A percentile compares a stretch with the other conserved stretches of the same genome.
Conservation (phyloP, 441 rosid genomes). For the Aquilaria agallochum region DNA sequence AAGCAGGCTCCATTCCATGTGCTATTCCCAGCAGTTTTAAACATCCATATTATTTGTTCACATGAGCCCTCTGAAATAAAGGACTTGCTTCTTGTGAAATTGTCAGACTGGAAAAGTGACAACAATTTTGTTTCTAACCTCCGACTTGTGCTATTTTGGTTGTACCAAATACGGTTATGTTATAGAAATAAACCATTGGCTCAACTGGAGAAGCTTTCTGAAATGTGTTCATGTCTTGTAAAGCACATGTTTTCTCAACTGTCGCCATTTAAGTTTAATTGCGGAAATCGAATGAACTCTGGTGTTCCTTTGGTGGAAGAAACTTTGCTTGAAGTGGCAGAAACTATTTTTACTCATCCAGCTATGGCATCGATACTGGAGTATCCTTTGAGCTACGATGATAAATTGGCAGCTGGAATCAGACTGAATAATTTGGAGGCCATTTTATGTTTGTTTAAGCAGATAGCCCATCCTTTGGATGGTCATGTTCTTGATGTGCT, state of each 20-base stretch:
- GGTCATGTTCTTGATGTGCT: conserved; percentile 52
- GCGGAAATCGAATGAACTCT: conserved; percentile 19
- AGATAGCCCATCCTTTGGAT: conserved; percentile 53
- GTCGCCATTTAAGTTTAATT: conserved; percentile 29
- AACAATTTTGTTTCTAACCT: conserved; percentile 39
- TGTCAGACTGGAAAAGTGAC: conserved; percentile 41
- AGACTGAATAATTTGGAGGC: conserved; percentile 34
- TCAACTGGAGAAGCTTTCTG: conserved; percentile 49
- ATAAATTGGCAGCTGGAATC: conserved; percentile 27
- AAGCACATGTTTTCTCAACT: conserved; percentile 49
- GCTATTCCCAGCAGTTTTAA: conserved; percentile 55
- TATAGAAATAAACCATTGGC: conserved; percentile 37
- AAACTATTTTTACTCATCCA: conserved; percentile 66
- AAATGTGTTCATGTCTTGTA: conserved; percentile 55
- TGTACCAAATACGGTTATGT: conserved; percentile 49
- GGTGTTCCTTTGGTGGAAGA: conserved; percentile 27
- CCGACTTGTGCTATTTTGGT: conserved; percentile 70
- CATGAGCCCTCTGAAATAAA: conserved; percentile 36
- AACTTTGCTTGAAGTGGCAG: conserved; percentile 49
- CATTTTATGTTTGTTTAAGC: conserved; percentile 35
- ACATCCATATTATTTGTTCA: conserved; percentile 26
- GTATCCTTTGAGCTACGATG: conserved; percentile 42
- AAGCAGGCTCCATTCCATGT: conserved; percentile 75
- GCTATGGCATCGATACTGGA: conserved; percentile 40
- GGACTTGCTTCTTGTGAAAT: conserved; percentile 59